Percentiles rank a stretch among this genome's conserved stretches.
Evolutionary conservation across 768 basidiomycete genomes (phyloP).

Genomic region (Asterophora parasitica): DNA sequence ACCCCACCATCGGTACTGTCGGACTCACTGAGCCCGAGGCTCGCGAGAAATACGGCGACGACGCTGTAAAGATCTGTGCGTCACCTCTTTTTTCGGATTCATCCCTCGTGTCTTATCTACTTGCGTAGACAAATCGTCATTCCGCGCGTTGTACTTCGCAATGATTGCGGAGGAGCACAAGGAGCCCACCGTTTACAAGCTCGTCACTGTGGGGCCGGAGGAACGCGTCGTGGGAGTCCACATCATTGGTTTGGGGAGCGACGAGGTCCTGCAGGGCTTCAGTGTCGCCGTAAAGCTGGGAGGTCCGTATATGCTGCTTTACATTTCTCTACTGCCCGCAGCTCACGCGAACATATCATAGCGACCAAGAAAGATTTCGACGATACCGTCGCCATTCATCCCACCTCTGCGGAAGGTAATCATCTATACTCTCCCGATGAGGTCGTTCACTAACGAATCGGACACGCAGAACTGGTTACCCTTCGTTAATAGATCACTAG

Average conservation of each 20-base stretch:
- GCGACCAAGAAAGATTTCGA: slow-evolving; percentile 82
- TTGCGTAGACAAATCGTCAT: slow-evolving; percentile 65
- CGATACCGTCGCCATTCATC: slow-evolving; percentile 89
- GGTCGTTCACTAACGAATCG: slow-evolving; percentile 13
- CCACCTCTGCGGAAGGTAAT: slow-evolving; percentile 78
- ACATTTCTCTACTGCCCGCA: not conserved
- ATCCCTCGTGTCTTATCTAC: not conserved
- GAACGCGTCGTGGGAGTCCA: slow-evolving; percentile 97
- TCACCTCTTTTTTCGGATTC: slow-evolving; percentile 14
- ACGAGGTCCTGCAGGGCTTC: slow-evolving; percentile 95
- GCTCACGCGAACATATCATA: slow-evolving; percentile 16
- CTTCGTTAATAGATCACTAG: slow-evolving; percentile 23
- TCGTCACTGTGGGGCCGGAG: slow-evolving; percentile 81
- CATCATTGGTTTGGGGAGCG: slow-evolving; percentile 86
- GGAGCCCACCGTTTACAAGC: slow-evolving; percentile 92
- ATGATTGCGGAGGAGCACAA: slow-evolving; percentile 89
- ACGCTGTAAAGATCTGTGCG: slow-evolving; percentile 87
- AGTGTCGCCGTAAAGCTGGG: slow-evolving; percentile 98
- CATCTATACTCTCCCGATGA: not conserved
- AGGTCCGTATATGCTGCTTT: slow-evolving; percentile 26
- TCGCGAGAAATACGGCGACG: slow-evolving; percentile 78
- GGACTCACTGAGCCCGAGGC: slow-evolving; percentile 94
- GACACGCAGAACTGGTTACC: slow-evolving; percentile 46
- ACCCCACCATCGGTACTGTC: slow-evolving; percentile 93
- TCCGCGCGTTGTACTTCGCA: slow-evolving; percentile 87